Evolutionary conservation across 306 rosid genomes (phyloP).

Genomic region (Prunus armeniaca): DNA sequence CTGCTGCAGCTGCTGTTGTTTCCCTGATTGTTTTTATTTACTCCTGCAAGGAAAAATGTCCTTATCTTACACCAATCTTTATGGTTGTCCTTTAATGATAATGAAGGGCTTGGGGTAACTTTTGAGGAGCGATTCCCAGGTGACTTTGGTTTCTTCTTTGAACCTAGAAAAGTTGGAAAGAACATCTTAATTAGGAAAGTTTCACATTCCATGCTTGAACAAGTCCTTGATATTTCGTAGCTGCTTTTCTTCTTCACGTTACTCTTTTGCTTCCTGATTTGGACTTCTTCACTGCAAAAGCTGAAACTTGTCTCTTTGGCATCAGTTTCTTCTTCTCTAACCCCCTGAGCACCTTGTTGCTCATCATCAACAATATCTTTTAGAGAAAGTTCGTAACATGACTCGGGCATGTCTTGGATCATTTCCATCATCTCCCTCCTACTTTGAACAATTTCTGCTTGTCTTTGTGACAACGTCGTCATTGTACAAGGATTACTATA

Average conservation of each 20-base stretch:
- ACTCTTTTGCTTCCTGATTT: slow-evolving; percentile 15
- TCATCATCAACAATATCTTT: slow-evolving; percentile 51
- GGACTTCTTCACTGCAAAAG: slow-evolving; percentile 17
- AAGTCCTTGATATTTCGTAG: slow-evolving; percentile 36
- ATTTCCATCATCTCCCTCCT: slow-evolving; percentile 56
- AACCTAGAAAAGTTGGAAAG: slow-evolving; percentile 52
- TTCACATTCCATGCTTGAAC: slow-evolving; percentile 56
- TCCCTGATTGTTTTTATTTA: slow-evolving; percentile 6
- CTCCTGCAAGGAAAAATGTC: slow-evolving; percentile 5
- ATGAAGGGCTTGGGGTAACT: slow-evolving; percentile 29
- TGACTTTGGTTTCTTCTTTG: slow-evolving; percentile 45
- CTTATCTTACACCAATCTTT: slow-evolving; percentile 29
- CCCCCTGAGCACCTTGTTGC: slow-evolving; percentile 25
- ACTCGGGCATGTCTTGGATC: slow-evolving; percentile 53
- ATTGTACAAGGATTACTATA: slow-evolving; percentile 21
- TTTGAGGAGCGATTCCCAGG: slow-evolving; percentile 33
- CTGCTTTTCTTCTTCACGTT: slow-evolving; percentile 18
- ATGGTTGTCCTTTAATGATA: slow-evolving; percentile 18
- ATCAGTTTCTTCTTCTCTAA: slow-evolving; percentile 8
- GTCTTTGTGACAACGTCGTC: slow-evolving; percentile 22
- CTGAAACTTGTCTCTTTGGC: slow-evolving; percentile 10
- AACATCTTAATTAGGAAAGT: slow-evolving; percentile 56
- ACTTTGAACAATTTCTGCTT: slow-evolving; percentile 40
- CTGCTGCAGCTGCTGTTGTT: slow-evolving; percentile 22
- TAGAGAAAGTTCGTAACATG: slow-evolving; percentile 63